Evolutionary conservation across 345 rosid genomes (phyloP), one percentile per base, ranked within the genome.

Genomic region (Ceriops zippeliana): DNA sequence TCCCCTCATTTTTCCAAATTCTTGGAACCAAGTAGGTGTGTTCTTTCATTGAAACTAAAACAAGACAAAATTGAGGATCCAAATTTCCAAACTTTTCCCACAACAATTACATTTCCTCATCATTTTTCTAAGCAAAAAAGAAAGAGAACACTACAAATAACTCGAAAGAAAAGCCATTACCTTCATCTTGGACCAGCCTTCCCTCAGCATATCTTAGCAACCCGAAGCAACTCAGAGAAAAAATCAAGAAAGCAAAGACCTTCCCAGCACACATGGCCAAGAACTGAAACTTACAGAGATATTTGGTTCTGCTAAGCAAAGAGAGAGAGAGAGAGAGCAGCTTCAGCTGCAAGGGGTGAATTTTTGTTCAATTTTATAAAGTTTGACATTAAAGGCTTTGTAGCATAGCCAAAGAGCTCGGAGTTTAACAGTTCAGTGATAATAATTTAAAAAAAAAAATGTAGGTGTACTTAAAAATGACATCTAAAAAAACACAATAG

Each of bases 181-280:
- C 92, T 83, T 86, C 92, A 46, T 73, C 75, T 52, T 82, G 80
- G 7, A 86, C 86, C 74, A 89, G 70, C 77, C 76, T 83, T 5
- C 83, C 74, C 62, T 79, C 84, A 35, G 73, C 73, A 58, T 82
- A 46, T 32, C 66, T 67, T 64, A 74, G 73, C 79, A 83, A 61
- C 52, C 42, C 31, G 61, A 83, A 81, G 81, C 78, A 89, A 70
- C 73, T 62, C 70, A 83, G 21, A 7, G 80, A 79, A 73, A 75
- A 49, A 72, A 79, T 75, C 69, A 73, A 73, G 65, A 83, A 73
- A 21, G 67, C 75, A 67, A 77, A 68, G 62, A 74, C 20, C 63
- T 52, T 77, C 70, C 70, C 71, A n/a, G 68, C 54, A 68, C 52
- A 67, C 85, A 83, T 77, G 77, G 74, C 62, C 67, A 74, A 35